Evolutionary conservation across 139 green algal genomes (phyloP).

Genomic region (Auxenochlorella pyrenoidosa): DNA sequence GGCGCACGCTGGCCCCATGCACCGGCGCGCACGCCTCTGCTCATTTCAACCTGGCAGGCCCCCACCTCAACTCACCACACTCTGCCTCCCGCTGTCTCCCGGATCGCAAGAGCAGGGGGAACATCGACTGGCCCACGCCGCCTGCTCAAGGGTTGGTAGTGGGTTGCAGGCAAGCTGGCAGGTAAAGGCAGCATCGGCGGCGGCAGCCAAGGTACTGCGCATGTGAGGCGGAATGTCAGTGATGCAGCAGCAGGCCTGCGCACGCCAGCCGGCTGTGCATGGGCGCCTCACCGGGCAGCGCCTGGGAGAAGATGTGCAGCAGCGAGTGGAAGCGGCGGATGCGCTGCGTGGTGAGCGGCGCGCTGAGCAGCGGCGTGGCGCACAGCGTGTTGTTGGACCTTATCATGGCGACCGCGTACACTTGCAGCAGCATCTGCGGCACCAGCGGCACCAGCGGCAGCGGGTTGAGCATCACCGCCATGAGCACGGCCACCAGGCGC

Average conservation of each 20-base stretch:
- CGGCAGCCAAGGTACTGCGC: no score
- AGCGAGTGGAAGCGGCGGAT: not conserved
- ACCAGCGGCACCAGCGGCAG: constrained; percentile 15
- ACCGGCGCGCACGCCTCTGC: no score
- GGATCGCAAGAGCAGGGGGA: not conserved
- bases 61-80: not conserved
- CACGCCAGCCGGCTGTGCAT: no score
- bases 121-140: constrained; percentile 8
- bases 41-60: no score
- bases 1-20: no score
- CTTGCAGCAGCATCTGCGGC: not conserved
- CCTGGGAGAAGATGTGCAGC: not conserved
- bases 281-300: not conserved
- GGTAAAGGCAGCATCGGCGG: no score
- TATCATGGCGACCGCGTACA: not conserved
- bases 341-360: not conserved
- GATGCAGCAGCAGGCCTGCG: no score
- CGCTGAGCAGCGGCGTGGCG: not conserved
- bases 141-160: not conserved
- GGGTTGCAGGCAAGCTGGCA: no score
- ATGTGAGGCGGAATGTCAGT: no score
- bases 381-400: not conserved
- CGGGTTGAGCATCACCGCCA: constrained; percentile 2
- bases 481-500: not conserved
- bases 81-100: not conserved